These are phyloP conservation scores for Trichoderma orchidacearum DNA, from an alignment of 495 filamentous ascomycete genomes.

Conservation along the genomic window DNA sequence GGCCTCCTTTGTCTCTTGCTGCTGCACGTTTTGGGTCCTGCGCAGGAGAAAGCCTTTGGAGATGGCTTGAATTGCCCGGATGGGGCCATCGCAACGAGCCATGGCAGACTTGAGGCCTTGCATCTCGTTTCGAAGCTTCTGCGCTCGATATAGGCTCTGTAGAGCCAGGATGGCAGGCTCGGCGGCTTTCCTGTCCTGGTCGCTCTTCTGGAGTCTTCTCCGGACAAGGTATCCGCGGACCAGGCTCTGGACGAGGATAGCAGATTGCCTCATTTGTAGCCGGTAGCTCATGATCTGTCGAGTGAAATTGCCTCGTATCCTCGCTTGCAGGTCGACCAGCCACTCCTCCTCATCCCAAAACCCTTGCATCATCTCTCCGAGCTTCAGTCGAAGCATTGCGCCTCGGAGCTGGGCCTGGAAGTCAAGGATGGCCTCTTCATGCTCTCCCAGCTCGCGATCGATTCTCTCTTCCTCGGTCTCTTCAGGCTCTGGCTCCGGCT, in stretches of 20 bases:
- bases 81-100: constrained; percentile 37
- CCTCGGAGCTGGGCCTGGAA: constrained; percentile 83
- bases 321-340: constrained; percentile 69
- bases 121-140: constrained; percentile 56
- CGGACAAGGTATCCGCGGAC: constrained; percentile 70
- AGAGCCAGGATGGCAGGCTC: constrained; percentile 60
- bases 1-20: constrained; percentile 34
- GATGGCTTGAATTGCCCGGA: constrained; percentile 58
- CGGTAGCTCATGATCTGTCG: constrained; percentile 68
- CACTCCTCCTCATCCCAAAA: constrained; percentile 81
- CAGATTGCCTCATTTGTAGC: constrained; percentile 65
- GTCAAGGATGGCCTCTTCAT: constrained; percentile 56
- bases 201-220: constrained; percentile 46
- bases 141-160: constrained; percentile 74
- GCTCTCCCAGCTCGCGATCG: constrained; percentile 66
- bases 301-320: constrained; percentile 55
- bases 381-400: constrained; percentile 58
- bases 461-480: constrained; percentile 87
- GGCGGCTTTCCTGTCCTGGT: constrained; percentile 15
- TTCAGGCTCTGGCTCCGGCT: constrained; percentile 46
- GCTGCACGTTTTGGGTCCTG: constrained; percentile 33
- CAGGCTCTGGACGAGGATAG: constrained; percentile 61
- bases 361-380: constrained; percentile 72
- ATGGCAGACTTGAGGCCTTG: constrained; percentile 49
- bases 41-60: constrained; percentile 46